Conservation (phyloP, 2,329 filamentous ascomycete genomes). For the Fusarium austroafricanum region DNA sequence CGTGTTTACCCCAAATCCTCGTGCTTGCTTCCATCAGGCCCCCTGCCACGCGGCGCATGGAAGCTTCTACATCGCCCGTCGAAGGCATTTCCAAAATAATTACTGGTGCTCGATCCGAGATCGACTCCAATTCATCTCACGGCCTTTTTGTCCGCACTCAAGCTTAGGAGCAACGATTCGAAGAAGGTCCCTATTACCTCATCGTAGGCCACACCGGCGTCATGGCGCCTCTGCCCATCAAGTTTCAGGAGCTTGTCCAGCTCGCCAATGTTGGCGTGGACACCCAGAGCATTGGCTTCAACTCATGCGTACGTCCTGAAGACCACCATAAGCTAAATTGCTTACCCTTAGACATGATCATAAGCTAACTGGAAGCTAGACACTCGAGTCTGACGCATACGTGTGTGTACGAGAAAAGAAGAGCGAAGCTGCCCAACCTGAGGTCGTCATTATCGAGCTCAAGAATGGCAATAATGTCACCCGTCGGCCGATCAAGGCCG, state of each 20-base stretch:
- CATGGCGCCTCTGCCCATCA: conserved; percentile 84
- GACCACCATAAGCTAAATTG: conserved; percentile 15
- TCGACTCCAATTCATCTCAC: conserved; percentile 33
- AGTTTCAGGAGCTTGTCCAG: conserved; percentile 91
- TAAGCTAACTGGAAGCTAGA: conserved; percentile 65
- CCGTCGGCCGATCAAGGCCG: conserved; percentile 95
- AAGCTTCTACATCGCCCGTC: conserved; percentile 49
- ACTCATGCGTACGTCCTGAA: conserved; percentile 75
- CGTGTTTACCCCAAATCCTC: conserved; percentile 27
- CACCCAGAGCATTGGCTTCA: conserved; percentile 75
- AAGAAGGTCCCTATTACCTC: conserved; percentile 41
- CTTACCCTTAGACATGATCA: not conserved
- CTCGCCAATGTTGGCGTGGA: conserved; percentile 62
- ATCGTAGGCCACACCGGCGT: conserved; percentile 50
- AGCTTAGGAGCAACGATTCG: conserved; percentile 44
- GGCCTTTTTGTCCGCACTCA: conserved; percentile 27
- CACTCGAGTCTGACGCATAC: conserved; percentile 96
- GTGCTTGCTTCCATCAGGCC: conserved; percentile 17
- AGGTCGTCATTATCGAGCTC: conserved; percentile 97
- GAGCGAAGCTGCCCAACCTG: conserved; percentile 82
- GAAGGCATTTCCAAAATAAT: conserved; percentile 43
- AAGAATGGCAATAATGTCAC: conserved; percentile 98
- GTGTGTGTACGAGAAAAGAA: conserved; percentile 97
- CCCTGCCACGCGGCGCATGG: conserved; percentile 53
- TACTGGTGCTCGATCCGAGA: conserved; percentile 43